Conservation (phyloP, 192 early-diverging fungal genomes). For the Linnemannia hyalina region DNA sequence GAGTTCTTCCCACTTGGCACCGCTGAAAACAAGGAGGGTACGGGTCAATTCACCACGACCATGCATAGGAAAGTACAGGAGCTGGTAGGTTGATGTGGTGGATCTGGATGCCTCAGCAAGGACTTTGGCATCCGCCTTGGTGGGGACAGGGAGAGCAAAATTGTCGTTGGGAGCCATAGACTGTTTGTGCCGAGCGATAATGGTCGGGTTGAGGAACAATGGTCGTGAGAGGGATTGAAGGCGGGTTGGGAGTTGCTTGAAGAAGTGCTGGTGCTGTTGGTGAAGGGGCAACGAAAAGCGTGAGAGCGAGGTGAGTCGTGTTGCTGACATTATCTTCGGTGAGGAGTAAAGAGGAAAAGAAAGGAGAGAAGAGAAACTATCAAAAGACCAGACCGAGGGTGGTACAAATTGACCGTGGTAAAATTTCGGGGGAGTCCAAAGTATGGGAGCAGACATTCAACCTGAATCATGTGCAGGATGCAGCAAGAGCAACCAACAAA, state of each 20-base stretch:
- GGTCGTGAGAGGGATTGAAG: neutral
- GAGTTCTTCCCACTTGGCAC: conserved; percentile 37
- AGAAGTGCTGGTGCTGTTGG: neutral
- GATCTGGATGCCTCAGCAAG: conserved; percentile 1
- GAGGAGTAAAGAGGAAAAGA: too few species aligned
- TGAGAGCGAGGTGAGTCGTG: neutral
- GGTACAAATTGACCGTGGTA: neutral
- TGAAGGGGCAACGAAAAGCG: neutral
- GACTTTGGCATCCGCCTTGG: conserved; percentile 10
- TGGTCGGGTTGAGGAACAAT: neutral
- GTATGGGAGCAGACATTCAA: neutral
- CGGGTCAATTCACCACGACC: conserved; percentile 40
- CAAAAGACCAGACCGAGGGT: neutral
- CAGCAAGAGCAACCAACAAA: too few species aligned
- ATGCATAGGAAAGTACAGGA: conserved; percentile 45
- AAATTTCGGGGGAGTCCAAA: neutral
- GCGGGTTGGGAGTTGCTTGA: neutral
- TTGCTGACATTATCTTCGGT: neutral
- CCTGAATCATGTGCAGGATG: too few species aligned
- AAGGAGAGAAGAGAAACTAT: neutral
- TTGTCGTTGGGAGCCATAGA: neutral
- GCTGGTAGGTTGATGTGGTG: conserved; percentile 31
- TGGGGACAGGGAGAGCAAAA: conserved; percentile 11
- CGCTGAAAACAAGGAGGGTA: conserved; percentile 19
- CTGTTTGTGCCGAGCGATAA: neutral